phyloP scores from a whole-genome alignment of 352 stramenopile species.

The Hyaloperonospora arabidopsidis region DNA sequence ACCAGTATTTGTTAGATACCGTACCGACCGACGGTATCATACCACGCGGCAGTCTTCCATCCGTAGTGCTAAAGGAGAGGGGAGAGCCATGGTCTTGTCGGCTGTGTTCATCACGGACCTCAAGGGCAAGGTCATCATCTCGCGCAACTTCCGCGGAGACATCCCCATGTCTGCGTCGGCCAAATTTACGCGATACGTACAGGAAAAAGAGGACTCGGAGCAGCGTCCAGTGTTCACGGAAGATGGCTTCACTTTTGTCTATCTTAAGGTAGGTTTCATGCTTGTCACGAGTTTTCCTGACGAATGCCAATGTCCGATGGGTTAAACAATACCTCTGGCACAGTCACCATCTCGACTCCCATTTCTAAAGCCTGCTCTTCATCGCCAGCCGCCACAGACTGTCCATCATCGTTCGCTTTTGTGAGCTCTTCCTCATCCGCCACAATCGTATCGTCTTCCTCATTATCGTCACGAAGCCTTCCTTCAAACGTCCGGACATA shows the following conservation, averaged over 20 bases:
- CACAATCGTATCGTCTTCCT: conserved; percentile 10
- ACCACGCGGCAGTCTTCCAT: conserved; percentile 18
- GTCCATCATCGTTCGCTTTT: conserved; percentile 5
- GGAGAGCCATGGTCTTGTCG: conserved; percentile 90
- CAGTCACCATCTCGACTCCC: conserved; percentile 79
- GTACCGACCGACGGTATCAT: not conserved
- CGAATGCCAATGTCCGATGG: conserved; percentile 87
- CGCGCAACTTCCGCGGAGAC: conserved; percentile 97
- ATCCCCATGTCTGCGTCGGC: conserved; percentile 91
- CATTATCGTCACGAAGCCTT: conserved; percentile 22
- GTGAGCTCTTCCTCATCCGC: conserved; percentile 34
- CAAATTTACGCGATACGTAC: conserved; percentile 88
- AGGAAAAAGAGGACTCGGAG: conserved; percentile 92
- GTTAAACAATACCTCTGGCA: conserved; percentile 89
- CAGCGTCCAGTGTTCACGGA: conserved; percentile 91
- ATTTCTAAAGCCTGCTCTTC: conserved; percentile 82
- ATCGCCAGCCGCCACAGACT: conserved; percentile 5
- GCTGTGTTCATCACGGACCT: conserved; percentile 99
- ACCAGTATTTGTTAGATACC: not conserved
- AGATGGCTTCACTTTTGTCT: conserved; percentile 91
- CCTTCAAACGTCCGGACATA: conserved; percentile 69
- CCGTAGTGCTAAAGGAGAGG: not conserved
- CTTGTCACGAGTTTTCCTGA: conserved; percentile 47
- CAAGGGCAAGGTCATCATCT: conserved; percentile 99
- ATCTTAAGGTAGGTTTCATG: conserved; percentile 77